phyloP scores from a whole-genome alignment of 2,329 filamentous ascomycete genomes.

The Trichoderma harzianum region DNA sequence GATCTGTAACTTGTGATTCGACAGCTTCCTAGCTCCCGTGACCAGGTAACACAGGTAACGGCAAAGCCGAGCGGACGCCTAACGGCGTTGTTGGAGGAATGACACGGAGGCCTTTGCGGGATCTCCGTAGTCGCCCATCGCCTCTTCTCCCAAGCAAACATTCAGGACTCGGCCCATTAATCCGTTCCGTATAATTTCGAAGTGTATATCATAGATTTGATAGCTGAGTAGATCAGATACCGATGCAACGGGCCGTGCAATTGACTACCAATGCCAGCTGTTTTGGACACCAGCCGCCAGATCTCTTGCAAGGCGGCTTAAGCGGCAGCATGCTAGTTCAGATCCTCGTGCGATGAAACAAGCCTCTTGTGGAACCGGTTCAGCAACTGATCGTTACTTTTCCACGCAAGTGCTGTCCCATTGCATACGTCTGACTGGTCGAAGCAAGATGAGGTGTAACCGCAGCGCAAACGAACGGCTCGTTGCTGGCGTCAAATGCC shows the following conservation, averaged over 20 bases:
- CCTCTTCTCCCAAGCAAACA: neutral
- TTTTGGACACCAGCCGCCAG: neutral
- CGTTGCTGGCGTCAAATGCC: conserved; percentile 8
- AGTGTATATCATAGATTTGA: neutral
- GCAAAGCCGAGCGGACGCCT: conserved; percentile 1
- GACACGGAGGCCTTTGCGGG: neutral
- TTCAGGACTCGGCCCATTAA: neutral
- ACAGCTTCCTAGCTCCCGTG: conserved; percentile 3
- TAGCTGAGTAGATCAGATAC: neutral
- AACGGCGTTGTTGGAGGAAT: neutral
- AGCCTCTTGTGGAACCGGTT: conserved; percentile 33
- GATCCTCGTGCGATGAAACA: conserved; percentile 14
- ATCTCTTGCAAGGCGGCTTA: conserved; percentile 2
- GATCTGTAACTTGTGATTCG: neutral
- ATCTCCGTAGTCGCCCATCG: neutral
- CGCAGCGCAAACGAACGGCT: conserved; percentile 5
- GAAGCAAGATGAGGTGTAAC: neutral
- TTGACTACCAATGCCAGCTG: neutral
- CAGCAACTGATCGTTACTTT: conserved; percentile 27
- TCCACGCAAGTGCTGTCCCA: neutral
- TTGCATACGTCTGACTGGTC: neutral
- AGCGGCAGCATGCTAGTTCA: conserved; percentile 4
- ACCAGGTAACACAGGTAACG: neutral
- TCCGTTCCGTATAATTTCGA: neutral
- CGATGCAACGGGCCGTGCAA: neutral